Evolutionary conservation across 495 filamentous ascomycete species (phyloP).

Genomic region (Bryoglossum gracile): DNA sequence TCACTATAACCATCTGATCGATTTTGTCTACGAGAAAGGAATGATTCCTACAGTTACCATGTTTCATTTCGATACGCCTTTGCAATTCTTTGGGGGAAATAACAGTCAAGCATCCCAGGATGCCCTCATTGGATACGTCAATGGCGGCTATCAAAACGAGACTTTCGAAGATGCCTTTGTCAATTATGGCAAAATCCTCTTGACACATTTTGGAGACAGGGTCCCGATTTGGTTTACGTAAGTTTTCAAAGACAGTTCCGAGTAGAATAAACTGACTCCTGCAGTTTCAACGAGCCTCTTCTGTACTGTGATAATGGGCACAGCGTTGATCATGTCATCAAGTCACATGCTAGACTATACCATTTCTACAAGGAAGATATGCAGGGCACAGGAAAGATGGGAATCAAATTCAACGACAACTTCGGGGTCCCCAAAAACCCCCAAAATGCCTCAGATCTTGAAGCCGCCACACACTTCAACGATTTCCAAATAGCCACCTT

Average conservation of each 20-base stretch:
- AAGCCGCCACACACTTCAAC: constrained; percentile 34
- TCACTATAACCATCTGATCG: constrained; percentile 42
- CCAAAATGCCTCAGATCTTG: constrained; percentile 29
- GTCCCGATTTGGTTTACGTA: constrained; percentile 42
- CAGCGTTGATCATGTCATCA: constrained; percentile 31
- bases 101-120: too few relatives aligned
- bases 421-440: constrained; percentile 35
- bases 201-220: constrained; percentile 36
- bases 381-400: constrained; percentile 33
- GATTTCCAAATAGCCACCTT: constrained; percentile 36
- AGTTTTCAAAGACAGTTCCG: too few relatives aligned
- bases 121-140: too few relatives aligned
- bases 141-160: too few relatives aligned
- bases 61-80: constrained; percentile 37
- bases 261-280: too few relatives aligned
- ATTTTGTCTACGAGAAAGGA: constrained; percentile 33
- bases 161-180: constrained; percentile 31
- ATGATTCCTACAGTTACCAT: constrained; percentile 38
- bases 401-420: constrained; percentile 37
- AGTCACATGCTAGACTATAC: constrained; percentile 35
- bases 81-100: too few relatives aligned
- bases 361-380: constrained; percentile 37
- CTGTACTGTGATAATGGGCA: too few relatives aligned
- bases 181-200: constrained; percentile 33
- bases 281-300: constrained; percentile 41